Base-by-base conservation (phyloP, 345 rosid species). In the Syzygium oleosum region DNA sequence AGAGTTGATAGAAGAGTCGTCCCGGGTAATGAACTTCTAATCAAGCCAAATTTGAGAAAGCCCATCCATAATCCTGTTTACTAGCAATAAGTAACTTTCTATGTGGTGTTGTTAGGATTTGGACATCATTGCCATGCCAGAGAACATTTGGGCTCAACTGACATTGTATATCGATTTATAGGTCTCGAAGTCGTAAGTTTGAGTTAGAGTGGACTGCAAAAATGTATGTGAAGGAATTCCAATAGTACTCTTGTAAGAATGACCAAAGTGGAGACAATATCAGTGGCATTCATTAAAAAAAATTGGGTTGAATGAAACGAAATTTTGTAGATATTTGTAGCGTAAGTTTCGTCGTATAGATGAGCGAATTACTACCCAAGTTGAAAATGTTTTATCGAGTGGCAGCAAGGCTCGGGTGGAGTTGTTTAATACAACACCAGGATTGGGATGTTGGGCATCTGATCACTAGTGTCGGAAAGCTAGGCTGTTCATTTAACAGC, bases 271-370 rank as follows among this genome's bases (percentile, higher is more conserved):
- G 1, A 61, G 73, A n/a, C 34, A 61, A 61, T 61, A 0, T n/a
- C 1, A 13, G 10, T n/a, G 73, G 73, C 5, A 14, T 2, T 61
- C 34, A 61, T 61, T 2, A 59, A 61, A 6, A 2, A 53, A 53
- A 6, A 12, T n/a, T 59, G 31, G 73, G 34, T 0, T 12, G 9
- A n/a, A 61, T 1, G 10, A 17, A 61, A n/a, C 0, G 17, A 3
- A 61, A n/a, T 14, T 12, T 61, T 61, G 3, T 61, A 6, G 34
- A 61, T n/a, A 27, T 27, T 25, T 12, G 0, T 59, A 27, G 1
- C 19, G n/a, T 0, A n/a, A 61, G 17, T 61, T 61, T n/a, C 9
- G 15, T 14, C 19, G 0, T 61, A 14, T 61, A 12, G 0, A 61
- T 58, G 63, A 58, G 63, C n/a, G 14, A 22, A 73, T 38, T 9